These are phyloP conservation scores for Rhizomucor pusillus DNA, from an alignment of 371 early-diverging fungal species.

Conservation along the genomic window DNA sequence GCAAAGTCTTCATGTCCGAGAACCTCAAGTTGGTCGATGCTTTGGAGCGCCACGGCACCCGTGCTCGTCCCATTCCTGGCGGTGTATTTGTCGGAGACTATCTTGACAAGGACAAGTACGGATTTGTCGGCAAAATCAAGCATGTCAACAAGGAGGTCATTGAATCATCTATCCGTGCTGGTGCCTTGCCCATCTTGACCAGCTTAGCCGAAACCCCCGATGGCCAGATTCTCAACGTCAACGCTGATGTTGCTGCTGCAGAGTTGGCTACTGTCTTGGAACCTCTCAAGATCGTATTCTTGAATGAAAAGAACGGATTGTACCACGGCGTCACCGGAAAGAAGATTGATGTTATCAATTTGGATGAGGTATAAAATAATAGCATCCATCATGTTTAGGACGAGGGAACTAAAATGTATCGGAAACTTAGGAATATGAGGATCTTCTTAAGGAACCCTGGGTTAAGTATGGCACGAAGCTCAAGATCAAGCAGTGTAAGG, in stretches of 20 bases:
- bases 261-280: slow-evolving; percentile 94
- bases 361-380: slow-evolving; percentile 78
- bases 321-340: slow-evolving; percentile 90
- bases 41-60: slow-evolving; percentile 89
- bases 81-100: slow-evolving; percentile 96
- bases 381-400: neutral
- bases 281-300: slow-evolving; percentile 93
- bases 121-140: slow-evolving; percentile 88
- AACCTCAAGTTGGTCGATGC: slow-evolving; percentile 96
- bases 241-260: slow-evolving; percentile 97
- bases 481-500: slow-evolving; percentile 94
- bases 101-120: slow-evolving; percentile 89
- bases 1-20: slow-evolving; percentile 87
- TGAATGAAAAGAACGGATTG: slow-evolving; percentile 95
- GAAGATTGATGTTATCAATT: slow-evolving; percentile 90
- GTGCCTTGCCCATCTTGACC: slow-evolving; percentile 93
- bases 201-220: slow-evolving; percentile 93
- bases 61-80: slow-evolving; percentile 90
- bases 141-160: slow-evolving; percentile 89
- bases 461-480: slow-evolving; percentile 95
- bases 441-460: slow-evolving; percentile 90
- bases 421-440: slow-evolving; percentile 61
- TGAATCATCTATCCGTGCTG: slow-evolving; percentile 88
- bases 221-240: slow-evolving; percentile 96
- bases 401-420: neutral